These are phyloP conservation scores for Chaetomidium leptoderma DNA, from an alignment of 495 filamentous ascomycete genomes.

Conservation along the genomic window DNA sequence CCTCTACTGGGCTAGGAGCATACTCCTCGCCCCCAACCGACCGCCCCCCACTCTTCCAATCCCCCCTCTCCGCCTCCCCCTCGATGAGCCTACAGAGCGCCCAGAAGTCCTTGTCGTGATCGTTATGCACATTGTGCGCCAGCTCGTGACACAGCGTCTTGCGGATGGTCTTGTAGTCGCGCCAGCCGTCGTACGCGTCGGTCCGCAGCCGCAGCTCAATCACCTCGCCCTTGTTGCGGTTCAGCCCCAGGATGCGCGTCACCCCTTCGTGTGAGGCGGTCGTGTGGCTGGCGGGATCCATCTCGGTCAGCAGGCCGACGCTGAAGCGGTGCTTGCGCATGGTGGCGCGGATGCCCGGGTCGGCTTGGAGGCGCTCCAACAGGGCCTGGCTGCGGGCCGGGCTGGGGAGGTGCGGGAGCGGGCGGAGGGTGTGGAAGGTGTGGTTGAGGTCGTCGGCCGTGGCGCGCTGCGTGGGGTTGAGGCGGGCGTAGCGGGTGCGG, in stretches of 20 bases:
- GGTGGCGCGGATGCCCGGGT: slow-evolving; percentile 76
- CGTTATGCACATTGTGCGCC: slow-evolving; percentile 79
- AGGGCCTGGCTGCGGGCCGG: slow-evolving; percentile 63
- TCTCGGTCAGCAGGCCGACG: slow-evolving; percentile 88
- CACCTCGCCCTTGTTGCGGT: slow-evolving; percentile 81
- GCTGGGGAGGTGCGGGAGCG: slow-evolving; percentile 74
- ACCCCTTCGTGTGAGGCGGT: slow-evolving; percentile 56
- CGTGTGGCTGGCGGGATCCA: slow-evolving; percentile 85
- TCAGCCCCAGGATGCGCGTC: slow-evolving; percentile 77
- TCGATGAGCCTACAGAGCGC: slow-evolving; percentile 79
- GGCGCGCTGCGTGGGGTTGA: slow-evolving; percentile 26
- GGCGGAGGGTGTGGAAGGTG: slow-evolving; percentile 75
- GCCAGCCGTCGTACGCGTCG: slow-evolving; percentile 89
- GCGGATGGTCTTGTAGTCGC: slow-evolving; percentile 84
- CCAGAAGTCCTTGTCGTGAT: slow-evolving; percentile 88
- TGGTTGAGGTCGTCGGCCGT: slow-evolving; percentile 55
- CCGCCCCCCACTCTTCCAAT: slow-evolving; percentile 67
- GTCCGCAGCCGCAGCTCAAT: slow-evolving; percentile 89
- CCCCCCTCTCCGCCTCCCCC: slow-evolving; percentile 71
- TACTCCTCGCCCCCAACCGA: slow-evolving; percentile 62
- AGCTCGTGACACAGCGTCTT: slow-evolving; percentile 94
- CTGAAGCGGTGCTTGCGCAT: slow-evolving; percentile 83
- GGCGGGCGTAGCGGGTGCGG: slow-evolving; percentile 33
- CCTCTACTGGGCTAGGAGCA: slow-evolving; percentile 35
- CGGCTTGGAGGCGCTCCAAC: slow-evolving; percentile 69